Percentiles rank a stretch among this genome's conserved stretches.
phyloP scores from a whole-genome alignment of 768 basidiomycete species.

The Kwoniella heveanensis region DNA sequence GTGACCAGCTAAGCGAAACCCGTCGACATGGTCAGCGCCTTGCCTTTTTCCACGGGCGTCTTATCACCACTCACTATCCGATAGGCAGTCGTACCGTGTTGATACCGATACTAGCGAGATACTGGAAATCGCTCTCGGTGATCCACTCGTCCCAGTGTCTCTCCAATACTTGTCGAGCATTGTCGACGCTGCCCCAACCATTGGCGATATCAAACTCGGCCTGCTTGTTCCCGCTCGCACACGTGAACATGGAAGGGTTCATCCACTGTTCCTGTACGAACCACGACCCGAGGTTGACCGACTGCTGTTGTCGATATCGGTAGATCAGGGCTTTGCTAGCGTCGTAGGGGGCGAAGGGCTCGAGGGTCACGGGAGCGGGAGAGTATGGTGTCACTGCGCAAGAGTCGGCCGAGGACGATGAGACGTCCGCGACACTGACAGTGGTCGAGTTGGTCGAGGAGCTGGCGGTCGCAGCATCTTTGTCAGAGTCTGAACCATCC shows the following conservation, averaged over 20 bases:
- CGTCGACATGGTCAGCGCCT: neutral
- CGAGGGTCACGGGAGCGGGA: constrained; percentile 46
- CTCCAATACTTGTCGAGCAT: constrained; percentile 40
- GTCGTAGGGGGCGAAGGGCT: constrained; percentile 62
- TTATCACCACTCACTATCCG: constrained; percentile 41
- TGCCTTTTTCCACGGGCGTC: no score
- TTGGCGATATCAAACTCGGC: constrained; percentile 70
- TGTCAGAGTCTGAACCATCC: neutral
- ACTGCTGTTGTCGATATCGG: constrained; percentile 67
- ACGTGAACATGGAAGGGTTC: constrained; percentile 67
- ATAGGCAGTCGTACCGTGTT: constrained; percentile 52
- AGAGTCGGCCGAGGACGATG: constrained; percentile 3
- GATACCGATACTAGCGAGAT: constrained; percentile 47
- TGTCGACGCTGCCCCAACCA: constrained; percentile 60
- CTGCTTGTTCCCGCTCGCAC: constrained; percentile 61
- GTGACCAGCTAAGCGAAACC: constrained; percentile 34
- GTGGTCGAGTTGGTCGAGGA: neutral
- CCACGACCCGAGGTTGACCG: constrained; percentile 71
- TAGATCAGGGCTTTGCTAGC: constrained; percentile 61
- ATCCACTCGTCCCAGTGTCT: constrained; percentile 54
- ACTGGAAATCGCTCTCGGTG: constrained; percentile 49
- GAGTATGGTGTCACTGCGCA: constrained; percentile 37
- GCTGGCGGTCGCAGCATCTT: neutral
- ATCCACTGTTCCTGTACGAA: constrained; percentile 77
- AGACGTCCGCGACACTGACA: neutral